These are phyloP conservation scores for Juncus inflexus DNA, from an alignment of 176 grass and related monocot genomes.

Conservation along the genomic window DNA sequence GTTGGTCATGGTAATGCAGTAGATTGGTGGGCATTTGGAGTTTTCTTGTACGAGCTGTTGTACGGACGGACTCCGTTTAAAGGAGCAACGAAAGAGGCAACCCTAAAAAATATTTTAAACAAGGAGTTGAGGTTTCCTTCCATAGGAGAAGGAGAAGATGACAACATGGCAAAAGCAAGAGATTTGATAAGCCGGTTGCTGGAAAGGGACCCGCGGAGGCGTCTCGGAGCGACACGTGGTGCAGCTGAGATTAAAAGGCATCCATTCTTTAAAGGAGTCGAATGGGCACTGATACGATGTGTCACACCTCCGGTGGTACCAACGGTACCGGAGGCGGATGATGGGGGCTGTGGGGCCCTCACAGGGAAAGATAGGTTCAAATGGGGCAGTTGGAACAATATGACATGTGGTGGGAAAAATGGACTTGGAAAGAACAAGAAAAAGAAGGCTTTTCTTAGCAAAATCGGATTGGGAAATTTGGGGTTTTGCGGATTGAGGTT, in stretches of 20 bases:
- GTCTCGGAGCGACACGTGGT: constrained; percentile 63
- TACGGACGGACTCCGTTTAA: constrained; percentile 91
- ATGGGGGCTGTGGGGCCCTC: background rate
- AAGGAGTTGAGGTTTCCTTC: constrained; percentile 66
- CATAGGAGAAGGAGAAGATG: constrained; percentile 30
- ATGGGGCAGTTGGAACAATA: constrained; percentile 60
- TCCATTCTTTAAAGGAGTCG: constrained; percentile 66
- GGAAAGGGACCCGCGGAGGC: constrained; percentile 59
- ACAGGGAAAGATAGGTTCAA: constrained; percentile 27
- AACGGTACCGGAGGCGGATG: constrained; percentile 22
- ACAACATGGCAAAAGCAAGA: constrained; percentile 46
- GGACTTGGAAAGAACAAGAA: constrained; percentile 6
- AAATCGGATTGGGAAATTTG: constrained; percentile 16
- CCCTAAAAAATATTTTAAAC: constrained; percentile 74
- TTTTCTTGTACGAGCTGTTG: constrained; percentile 88
- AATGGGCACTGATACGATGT: constrained; percentile 79
- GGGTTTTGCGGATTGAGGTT: constrained; percentile 21
- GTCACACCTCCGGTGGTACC: constrained; percentile 59
- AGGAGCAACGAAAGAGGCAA: constrained; percentile 69
- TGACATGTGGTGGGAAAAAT: constrained; percentile 27
- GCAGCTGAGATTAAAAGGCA: constrained; percentile 84
- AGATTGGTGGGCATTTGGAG: constrained; percentile 95
- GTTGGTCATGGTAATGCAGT: constrained; percentile 79
- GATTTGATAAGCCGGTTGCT: constrained; percentile 61
- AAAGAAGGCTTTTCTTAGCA: constrained; percentile 17